Conservation (phyloP, 495 filamentous ascomycete species). For the Xylaria castorea region DNA sequence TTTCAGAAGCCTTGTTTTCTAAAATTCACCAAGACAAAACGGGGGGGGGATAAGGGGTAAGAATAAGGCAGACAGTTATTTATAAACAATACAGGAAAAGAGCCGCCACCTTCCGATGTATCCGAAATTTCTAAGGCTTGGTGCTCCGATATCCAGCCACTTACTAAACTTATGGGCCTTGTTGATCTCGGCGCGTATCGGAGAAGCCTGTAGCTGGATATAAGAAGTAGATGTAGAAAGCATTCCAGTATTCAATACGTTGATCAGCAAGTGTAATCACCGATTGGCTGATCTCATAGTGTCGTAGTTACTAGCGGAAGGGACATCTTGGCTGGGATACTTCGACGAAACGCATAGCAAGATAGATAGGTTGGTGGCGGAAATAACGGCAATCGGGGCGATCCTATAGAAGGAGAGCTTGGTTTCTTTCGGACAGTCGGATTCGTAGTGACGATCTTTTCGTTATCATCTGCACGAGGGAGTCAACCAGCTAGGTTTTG, state of each 20-base stretch:
- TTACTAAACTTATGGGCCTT: slow-evolving; percentile 39
- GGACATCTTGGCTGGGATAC: not conserved
- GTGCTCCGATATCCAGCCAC: slow-evolving; percentile 53
- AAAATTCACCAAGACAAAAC: not conserved
- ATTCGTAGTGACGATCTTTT: not conserved
- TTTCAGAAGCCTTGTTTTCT: not conserved
- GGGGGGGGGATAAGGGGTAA: too few species aligned
- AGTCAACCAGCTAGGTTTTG: not conserved
- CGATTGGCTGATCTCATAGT: not conserved
- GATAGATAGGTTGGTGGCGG: not conserved
- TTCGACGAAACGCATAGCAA: not conserved
- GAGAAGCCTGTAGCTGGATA: slow-evolving; percentile 49
- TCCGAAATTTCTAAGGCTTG: slow-evolving; percentile 45
- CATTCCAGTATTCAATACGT: not conserved
- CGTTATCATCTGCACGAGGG: not conserved
- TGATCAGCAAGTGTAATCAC: not conserved
- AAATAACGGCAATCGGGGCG: not conserved
- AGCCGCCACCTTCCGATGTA: slow-evolving; percentile 38
- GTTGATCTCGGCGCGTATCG: slow-evolving; percentile 48
- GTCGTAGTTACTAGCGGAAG: not conserved
- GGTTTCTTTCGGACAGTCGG: not conserved
- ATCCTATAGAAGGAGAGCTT: not conserved
- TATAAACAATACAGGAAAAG: slow-evolving; percentile 36
- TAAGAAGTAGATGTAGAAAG: slow-evolving; percentile 15
- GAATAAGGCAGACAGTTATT: not conserved